Conservation (phyloP, 768 basidiomycete genomes). For the Rhizopogon vesiculosus region DNA sequence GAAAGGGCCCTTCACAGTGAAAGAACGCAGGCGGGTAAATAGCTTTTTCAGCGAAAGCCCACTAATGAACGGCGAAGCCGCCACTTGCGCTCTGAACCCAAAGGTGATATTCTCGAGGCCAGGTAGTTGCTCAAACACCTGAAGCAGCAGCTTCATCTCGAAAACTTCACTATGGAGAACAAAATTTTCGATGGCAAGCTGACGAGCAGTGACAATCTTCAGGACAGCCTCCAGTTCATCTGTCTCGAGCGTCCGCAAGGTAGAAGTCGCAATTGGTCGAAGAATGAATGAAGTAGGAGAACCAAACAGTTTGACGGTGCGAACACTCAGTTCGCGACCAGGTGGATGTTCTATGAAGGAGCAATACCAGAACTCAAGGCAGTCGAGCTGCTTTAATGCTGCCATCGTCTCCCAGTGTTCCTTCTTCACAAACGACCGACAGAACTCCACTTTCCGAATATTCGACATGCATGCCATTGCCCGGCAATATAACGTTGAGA, state of each 20-base stretch:
- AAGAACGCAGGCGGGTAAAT: neutral
- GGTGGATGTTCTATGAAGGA: neutral
- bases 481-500: neutral
- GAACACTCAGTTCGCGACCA: neutral
- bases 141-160: neutral
- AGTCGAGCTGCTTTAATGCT: conserved; percentile 10
- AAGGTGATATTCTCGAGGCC: neutral
- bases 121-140: neutral
- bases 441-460: conserved; percentile 11
- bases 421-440: conserved; percentile 2
- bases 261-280: neutral
- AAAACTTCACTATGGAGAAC: neutral
- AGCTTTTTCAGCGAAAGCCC: neutral
- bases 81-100: fast-evolving
- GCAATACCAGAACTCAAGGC: conserved; percentile 9
- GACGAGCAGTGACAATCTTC: neutral
- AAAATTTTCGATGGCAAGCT: neutral
- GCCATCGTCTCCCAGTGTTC: conserved; percentile 13
- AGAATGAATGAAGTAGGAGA: neutral
- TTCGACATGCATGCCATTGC: conserved; percentile 15
- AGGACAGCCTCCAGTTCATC: neutral
- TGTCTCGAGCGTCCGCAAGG: neutral
- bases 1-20: neutral
- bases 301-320: neutral
- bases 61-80: neutral